Base-by-base conservation (phyloP, 2,329 filamentous ascomycete species). In the Hymenoscyphus scutula region DNA sequence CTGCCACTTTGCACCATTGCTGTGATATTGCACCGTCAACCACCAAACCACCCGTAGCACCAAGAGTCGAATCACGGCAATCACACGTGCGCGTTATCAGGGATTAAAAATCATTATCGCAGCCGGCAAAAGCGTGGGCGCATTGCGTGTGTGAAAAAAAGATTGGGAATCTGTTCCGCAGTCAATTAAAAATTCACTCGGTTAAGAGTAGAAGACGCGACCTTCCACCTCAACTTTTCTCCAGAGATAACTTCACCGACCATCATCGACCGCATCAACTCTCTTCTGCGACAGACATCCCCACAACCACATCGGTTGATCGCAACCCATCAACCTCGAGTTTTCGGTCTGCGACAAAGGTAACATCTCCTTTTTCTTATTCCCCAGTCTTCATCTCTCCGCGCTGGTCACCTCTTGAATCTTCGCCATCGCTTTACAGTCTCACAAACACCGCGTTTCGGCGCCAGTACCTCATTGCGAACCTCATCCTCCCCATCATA, bases 391-490 rank as follows among this genome's bases (percentile, higher is more conserved):
- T 41, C 34, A 23, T 13, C 34, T 37, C 34, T 37, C 34, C 34
- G 62, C 61, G 37, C 58, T 65, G 62, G 66, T 56, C 58, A 51
- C 59, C 23, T 63, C 55, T 56, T 61, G 59, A 65, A 62, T 64
- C 62, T 62, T 45, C 45, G 53, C 54, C 58, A 38, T 62, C 62
- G 62, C 59, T 15, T 19, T 29, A 56, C 5, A 29, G 55, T 56
- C 55, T 60, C 45, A 51, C 57, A 48, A 64, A 57, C 57, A 62
- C 68, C 65, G 68, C 67, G 63, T 68, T 59, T 64, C 62, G 59
- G 64, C 55, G 61, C 58, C 34, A 27, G 25, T 56, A 57, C 59
- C 60, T 53, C 19, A 61, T 64, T 64, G 56, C 62, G 59, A 65
- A 45, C 56, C 65, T 34, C 30, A 13, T 15, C 56, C 64, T n/a